These are phyloP conservation scores for Sindora glabra DNA, from an alignment of 306 rosid genomes.

Conservation along the genomic window DNA sequence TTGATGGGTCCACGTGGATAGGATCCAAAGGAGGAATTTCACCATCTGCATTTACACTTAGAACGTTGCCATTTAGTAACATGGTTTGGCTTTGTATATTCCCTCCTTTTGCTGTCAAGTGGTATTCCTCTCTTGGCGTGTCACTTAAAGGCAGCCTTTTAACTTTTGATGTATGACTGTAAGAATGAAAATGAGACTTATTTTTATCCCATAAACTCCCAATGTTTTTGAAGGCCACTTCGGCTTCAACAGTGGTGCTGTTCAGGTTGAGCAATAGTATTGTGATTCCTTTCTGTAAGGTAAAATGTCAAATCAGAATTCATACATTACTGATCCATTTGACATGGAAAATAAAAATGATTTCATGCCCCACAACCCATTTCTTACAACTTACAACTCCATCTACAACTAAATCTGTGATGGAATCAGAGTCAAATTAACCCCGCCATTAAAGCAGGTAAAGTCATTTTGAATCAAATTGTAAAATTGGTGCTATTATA, in stretches of 20 bases:
- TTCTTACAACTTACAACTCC: no score
- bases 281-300: conserved; percentile 70
- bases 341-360: no score
- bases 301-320: conserved; percentile 12
- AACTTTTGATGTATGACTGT: not conserved
- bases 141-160: conserved; percentile 16
- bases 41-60: conserved; percentile 55
- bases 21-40: conserved; percentile 67
- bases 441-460: no score
- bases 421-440: no score
- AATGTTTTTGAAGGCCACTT: conserved; percentile 19
- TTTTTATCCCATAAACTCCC: conserved; percentile 26
- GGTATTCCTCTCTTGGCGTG: conserved; percentile 66
- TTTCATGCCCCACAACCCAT: no score
- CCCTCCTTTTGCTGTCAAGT: conserved; percentile 53
- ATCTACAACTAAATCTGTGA: no score
- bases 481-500: no score
- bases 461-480: no score
- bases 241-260: conserved; percentile 33
- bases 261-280: conserved; percentile 68
- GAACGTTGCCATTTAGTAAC: conserved; percentile 67
- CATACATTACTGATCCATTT: no score
- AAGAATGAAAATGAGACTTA: not conserved
- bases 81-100: conserved; percentile 68
- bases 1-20: conserved; percentile 39